phyloP scores from a whole-genome alignment of 2,329 filamentous ascomycete species.

The Westerdykella sp. region DNA sequence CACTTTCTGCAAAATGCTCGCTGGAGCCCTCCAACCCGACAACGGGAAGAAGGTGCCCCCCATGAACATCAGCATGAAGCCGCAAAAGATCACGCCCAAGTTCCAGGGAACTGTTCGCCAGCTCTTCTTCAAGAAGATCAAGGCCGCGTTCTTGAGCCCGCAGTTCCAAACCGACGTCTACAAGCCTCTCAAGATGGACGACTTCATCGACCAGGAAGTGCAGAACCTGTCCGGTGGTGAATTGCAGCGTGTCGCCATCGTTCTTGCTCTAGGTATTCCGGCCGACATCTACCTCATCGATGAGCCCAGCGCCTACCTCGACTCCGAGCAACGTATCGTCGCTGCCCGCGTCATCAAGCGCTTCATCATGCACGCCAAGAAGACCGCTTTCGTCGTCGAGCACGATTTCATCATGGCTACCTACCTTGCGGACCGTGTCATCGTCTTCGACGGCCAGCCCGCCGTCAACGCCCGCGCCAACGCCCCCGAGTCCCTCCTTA shows the following conservation, averaged over 20 bases:
- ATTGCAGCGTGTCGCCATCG: slow-evolving; percentile 97
- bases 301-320: slow-evolving; percentile 78
- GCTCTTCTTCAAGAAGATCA: slow-evolving; percentile 99
- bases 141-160: slow-evolving; percentile 88
- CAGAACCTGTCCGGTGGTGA: slow-evolving; percentile 99
- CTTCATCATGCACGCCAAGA: slow-evolving; percentile 99
- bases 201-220: slow-evolving; percentile 99
- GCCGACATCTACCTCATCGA: slow-evolving; percentile 99
- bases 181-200: slow-evolving; percentile 97
- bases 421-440: slow-evolving; percentile 83
- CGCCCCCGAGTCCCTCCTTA: slow-evolving; percentile 82
- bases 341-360: slow-evolving; percentile 97
- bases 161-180: slow-evolving; percentile 99
- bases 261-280: slow-evolving; percentile 88
- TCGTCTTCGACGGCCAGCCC: slow-evolving; percentile 94
- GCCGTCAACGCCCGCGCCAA: slow-evolving; percentile 85
- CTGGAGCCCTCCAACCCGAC: slow-evolving; percentile 89
- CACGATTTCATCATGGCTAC: slow-evolving; percentile 99
- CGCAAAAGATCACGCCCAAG: slow-evolving; percentile 98
- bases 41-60: slow-evolving; percentile 69
- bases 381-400: slow-evolving; percentile 98
- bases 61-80: slow-evolving; percentile 99
- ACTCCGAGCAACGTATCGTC: slow-evolving; percentile 98
- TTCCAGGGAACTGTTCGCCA: slow-evolving; percentile 95
- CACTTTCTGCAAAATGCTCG: slow-evolving; percentile 94